These are phyloP conservation scores for Arabidopsis hybrid DNA, from an alignment of 441 rosid species.

Conservation along the genomic window DNA sequence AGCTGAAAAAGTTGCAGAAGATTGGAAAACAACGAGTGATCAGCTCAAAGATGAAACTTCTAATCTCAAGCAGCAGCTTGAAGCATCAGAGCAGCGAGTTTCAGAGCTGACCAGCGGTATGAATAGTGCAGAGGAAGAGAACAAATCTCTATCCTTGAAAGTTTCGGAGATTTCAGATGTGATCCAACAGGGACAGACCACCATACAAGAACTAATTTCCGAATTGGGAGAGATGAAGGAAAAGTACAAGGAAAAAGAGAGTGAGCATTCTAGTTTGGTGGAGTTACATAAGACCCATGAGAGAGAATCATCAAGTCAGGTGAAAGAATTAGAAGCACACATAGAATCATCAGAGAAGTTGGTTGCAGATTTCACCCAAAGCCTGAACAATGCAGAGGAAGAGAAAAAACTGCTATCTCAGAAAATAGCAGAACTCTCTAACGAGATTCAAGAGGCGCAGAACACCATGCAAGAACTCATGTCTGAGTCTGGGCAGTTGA, in stretches of 20 bases:
- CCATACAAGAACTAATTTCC: slow-evolving; percentile 49
- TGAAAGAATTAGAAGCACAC: slow-evolving; percentile 61
- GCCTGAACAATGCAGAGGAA: slow-evolving; percentile 51
- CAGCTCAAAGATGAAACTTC: slow-evolving; percentile 52
- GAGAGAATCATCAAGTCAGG: slow-evolving; percentile 60
- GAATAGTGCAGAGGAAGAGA: slow-evolving; percentile 41
- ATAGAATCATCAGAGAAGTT: slow-evolving; percentile 62
- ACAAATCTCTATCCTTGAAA: slow-evolving; percentile 53
- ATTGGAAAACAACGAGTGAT: slow-evolving; percentile 57
- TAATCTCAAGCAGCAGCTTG: too few species aligned
- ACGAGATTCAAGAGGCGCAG: slow-evolving; percentile 59
- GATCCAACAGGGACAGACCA: slow-evolving; percentile 59
- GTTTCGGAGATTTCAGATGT: slow-evolving; percentile 40
- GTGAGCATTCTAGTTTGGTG: slow-evolving; percentile 41
- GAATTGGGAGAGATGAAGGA: slow-evolving; percentile 59
- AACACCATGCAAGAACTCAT: slow-evolving; percentile 57
- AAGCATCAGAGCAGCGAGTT: slow-evolving; percentile 46
- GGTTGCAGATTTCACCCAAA: slow-evolving; percentile 56
- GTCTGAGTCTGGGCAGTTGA: slow-evolving; percentile 53
- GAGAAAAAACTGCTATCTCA: slow-evolving; percentile 48
- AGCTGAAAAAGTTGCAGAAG: slow-evolving; percentile 59
- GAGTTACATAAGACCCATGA: slow-evolving; percentile 49
- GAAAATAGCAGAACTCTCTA: slow-evolving; percentile 52
- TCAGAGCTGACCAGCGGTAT: slow-evolving; percentile 56
- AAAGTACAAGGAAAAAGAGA: slow-evolving; percentile 46